A percentile compares a stretch with the other conserved stretches of the same genome.
phyloP scores from a whole-genome alignment of 306 rosid species.

The Vigna radiata region DNA sequence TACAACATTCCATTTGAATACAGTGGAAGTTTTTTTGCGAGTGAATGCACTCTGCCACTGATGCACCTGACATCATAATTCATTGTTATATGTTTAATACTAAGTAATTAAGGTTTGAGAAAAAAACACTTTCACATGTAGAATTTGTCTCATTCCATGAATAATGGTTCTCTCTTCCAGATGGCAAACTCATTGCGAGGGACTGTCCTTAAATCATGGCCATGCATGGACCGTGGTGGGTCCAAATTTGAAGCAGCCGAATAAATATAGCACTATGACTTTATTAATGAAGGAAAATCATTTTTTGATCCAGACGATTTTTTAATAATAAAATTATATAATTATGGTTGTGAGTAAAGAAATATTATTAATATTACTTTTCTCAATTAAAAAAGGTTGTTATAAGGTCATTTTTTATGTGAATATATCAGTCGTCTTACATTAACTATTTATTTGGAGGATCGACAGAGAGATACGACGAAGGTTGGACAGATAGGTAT shows the following conservation, averaged over 20 bases:
- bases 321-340: too few relatives aligned
- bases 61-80: slow-evolving; percentile 35
- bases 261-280: slow-evolving; percentile 4
- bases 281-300: background rate
- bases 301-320: too few relatives aligned
- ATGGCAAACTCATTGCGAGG: slow-evolving; percentile 34
- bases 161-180: slow-evolving; percentile 26
- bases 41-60: slow-evolving; percentile 13
- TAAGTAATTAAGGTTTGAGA: background rate
- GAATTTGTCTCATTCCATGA: slow-evolving; percentile 43
- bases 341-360: too few relatives aligned
- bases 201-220: background rate
- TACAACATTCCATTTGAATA: too few relatives aligned
- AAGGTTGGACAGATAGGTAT: too few relatives aligned
- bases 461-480: too few relatives aligned
- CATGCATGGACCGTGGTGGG: slow-evolving; percentile 25
- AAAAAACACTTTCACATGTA: slow-evolving; percentile 34
- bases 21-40: background rate
- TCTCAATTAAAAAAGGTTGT: too few relatives aligned
- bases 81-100: slow-evolving; percentile 17
- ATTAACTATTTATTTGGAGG: too few relatives aligned
- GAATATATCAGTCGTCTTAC: too few relatives aligned
- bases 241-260: background rate
- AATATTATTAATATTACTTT: too few relatives aligned
- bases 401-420: too few relatives aligned